Base-by-base conservation (phyloP, 352 stramenopile species). In the Pythium scleroteichum region DNA sequence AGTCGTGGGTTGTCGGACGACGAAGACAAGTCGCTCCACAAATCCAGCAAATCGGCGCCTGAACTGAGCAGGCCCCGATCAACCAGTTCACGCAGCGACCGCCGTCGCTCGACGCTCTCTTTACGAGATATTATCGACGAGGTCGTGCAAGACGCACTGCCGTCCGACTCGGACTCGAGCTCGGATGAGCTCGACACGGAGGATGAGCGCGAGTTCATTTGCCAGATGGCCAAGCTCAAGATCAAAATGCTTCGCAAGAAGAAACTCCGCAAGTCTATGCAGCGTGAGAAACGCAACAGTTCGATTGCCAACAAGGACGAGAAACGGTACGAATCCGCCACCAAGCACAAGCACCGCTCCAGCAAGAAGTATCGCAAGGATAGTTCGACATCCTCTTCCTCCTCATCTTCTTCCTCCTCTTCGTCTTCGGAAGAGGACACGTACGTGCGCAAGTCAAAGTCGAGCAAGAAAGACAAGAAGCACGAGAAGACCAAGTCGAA, bases 101-200 rank as follows among this genome's bases (percentile, higher is more conserved):
- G 40, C 16, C 59, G 59, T 19, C 51, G 42, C 12, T 66, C 59
- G 33, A 66, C 59, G 23, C 19, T 61, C 24, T 62, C 54, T 9
- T 50, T 69, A 2, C 52, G 38, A 6, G 57, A 66, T 19, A 26
- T 59, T 10, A 54, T 71, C 22, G 46, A 71, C 29, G 22, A 51
- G 17, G 64, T 71, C 51, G 64, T 71, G 8, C 64, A 67, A 8
- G 58, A 71, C 38, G 64, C 64, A 9, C 32, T 71, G 4, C 64
- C 64, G 6, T 67, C 64, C 1, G 64, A 71, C 33, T 71, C 64
- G 20, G 62, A 64, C 24, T 29, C 39, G 23, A 47, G 55, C 29
- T 59, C 52, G n/a, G 53, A 69, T 44, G 39, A 45, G 22, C 24
- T 66, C 24, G 57, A 66, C 35, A 65, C 64, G 7, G 64, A 71